Base-by-base conservation (phyloP, 2,329 filamentous ascomycete genomes). In the Madurella mycetomatis region DNA sequence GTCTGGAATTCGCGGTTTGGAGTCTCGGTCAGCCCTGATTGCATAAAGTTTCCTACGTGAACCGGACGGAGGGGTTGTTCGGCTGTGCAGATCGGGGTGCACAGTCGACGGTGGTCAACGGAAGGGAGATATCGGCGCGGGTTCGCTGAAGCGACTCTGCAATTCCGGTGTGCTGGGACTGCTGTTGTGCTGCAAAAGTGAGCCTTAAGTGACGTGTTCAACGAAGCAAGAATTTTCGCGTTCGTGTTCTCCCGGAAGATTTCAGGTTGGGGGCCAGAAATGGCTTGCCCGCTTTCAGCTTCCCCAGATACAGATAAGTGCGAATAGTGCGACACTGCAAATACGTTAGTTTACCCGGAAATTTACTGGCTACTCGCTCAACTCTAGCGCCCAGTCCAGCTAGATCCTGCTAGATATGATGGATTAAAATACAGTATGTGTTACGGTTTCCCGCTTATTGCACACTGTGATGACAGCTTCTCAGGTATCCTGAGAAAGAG, bases 31-130 rank as follows among this genome's bases (percentile, higher is more conserved):
- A 73, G 74, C 76, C 78, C 79, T 79, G 73, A 76, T 76, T 84
- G 83, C 83, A 86, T 86, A 83, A 79, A 85, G 82, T 71, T 76
- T 69, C 68, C 69, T 69, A 66, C 61, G 64, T 61, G 63, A 66
- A 64, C 68, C 60, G 64, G 66, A 65, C 63, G 51, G 47, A 60
- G 60, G 55, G 50, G 60, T 25, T 57, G 60, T 65, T 64, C 67
- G 72, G 79, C 80, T 78, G 79, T 81, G 79, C 80, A 69, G 68
- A 60, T 60, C 55, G 63, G 58, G 66, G 67, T 71, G 79, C 80
- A 82, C 80, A 82, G 79, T 76, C 77, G 53, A 56, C 52, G 25
- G 16, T 37, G 18, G 41, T 41, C 34, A 34, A 16, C 37, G 25
- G 32, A 49, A 18, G 40, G 17, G 19, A 42, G 15, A 47, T 44